Base-by-base conservation (phyloP, 2,329 filamentous ascomycete genomes). In the Diplocarpon rosae region DNA sequence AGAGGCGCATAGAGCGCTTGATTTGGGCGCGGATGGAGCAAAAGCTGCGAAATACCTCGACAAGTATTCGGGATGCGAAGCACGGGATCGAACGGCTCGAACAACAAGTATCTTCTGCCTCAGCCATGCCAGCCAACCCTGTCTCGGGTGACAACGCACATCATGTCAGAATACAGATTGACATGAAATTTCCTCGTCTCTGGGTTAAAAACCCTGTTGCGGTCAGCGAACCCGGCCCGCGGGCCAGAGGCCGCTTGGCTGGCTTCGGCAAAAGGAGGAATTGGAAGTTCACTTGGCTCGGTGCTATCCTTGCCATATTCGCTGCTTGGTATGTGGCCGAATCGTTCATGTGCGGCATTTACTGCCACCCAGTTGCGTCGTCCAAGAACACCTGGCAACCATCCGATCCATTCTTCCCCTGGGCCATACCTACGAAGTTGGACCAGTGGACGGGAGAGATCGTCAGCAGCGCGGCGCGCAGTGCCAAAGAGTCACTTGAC, bases 341-440 rank as follows among this genome's bases (percentile, higher is more conserved):
- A 57, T 66, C 66, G 0, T 57, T 63, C 20, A 72, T 74, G 63
- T 80, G 74, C 58, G 63, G 58, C 32, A 50, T 63, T 6, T 80
- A 72, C 61, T 78, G 74, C 55, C 70, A 70, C 13, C 73, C 75
- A 1, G 57, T 63, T n/a, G 66, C 65, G 28, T 78, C 76, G 51
- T 66, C 11, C 38, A 41, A 59, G 47, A 37, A 63, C 56, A 65
- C 69, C 30, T 80, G 73, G 73, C 71, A 70, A 24, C 66, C 69
- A 10, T 67, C 73, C 37, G 76, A 80, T 56, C 77, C 77, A 0
- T 69, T 69, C 20, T 80, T 76, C 59, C 76, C 76, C n/a, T 67
- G 65, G 32, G 73, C 75, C 1, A 66, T 80, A 37, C 76, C 77
- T 2, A 70, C 77, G 45, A 80, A 80, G 63, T 55, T 80, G 11